These are phyloP conservation scores for Aureobasidium sp. DNA, from an alignment of 2,329 filamentous ascomycete genomes.

Conservation along the genomic window DNA sequence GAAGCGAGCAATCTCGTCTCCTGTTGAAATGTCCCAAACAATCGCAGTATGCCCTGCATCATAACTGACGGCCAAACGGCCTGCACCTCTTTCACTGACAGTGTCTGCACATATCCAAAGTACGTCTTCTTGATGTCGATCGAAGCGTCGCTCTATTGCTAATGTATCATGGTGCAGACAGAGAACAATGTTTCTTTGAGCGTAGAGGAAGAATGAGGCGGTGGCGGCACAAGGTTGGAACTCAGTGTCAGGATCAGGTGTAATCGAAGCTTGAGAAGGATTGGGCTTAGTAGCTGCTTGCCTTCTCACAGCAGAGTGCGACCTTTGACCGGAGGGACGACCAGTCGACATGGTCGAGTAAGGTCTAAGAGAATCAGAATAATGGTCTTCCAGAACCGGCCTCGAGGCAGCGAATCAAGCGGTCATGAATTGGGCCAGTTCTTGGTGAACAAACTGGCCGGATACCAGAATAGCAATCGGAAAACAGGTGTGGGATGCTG, in stretches of 20 bases:
- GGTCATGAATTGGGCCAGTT: constrained; percentile 15
- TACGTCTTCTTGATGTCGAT: constrained; percentile 74
- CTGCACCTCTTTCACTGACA: constrained; percentile 75
- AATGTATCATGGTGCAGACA: constrained; percentile 90
- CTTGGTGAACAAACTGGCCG: background rate
- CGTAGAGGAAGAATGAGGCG: constrained; percentile 81
- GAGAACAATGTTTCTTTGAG: constrained; percentile 71
- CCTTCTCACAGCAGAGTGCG: constrained; percentile 29
- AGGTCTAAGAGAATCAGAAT: constrained; percentile 3
- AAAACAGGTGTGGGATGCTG: constrained; percentile 8
- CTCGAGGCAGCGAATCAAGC: background rate
- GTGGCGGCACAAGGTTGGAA: constrained; percentile 89
- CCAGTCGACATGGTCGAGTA: constrained; percentile 36
- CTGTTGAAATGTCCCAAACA: constrained; percentile 92
- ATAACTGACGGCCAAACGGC: constrained; percentile 84
- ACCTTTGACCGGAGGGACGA: constrained; percentile 32
- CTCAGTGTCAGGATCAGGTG: constrained; percentile 41
- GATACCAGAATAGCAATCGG: constrained; percentile 6
- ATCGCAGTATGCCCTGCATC: constrained; percentile 86
- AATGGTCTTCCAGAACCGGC: background rate
- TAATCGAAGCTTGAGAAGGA: constrained; percentile 37
- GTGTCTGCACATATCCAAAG: constrained; percentile 83
- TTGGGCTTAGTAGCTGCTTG: constrained; percentile 20
- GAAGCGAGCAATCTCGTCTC: constrained; percentile 85
- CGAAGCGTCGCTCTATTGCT: constrained; percentile 78